phyloP scores from a whole-genome alignment of 257 asterid species.

The Prunella vulgaris region DNA sequence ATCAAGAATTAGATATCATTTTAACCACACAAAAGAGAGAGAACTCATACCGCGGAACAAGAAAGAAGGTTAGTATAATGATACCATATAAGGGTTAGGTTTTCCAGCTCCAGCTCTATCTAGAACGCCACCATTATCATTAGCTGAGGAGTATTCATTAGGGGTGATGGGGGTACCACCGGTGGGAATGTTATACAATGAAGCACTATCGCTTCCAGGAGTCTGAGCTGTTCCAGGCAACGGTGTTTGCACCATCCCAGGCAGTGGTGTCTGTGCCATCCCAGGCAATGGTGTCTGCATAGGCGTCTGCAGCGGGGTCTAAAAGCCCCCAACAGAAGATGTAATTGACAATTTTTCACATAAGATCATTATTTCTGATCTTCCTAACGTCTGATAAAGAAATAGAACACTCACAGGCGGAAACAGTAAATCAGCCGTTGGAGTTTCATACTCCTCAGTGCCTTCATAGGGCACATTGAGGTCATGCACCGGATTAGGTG shows the following conservation, averaged over 20 bases:
- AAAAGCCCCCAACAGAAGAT: constrained; percentile 10
- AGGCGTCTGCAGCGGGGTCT: constrained; percentile 81
- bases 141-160: constrained; percentile 49
- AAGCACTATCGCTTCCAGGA: constrained; percentile 70
- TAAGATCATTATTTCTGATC: background rate
- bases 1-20: constrained; percentile 21
- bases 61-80: constrained; percentile 8
- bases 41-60: constrained; percentile 10
- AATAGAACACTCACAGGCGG: constrained; percentile 65
- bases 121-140: constrained; percentile 47
- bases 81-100: constrained; percentile 80
- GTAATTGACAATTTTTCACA: background rate
- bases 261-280: constrained; percentile 66
- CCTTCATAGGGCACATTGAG: constrained; percentile 95
- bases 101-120: constrained; percentile 60
- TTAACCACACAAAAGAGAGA: constrained; percentile 11
- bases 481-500: constrained; percentile 72
- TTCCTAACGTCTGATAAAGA: background rate
- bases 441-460: constrained; percentile 95
- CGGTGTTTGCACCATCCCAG: constrained; percentile 75
- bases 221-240: constrained; percentile 69
- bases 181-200: constrained; percentile 62
- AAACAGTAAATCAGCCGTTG: constrained; percentile 88
- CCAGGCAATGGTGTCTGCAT: constrained; percentile 68
- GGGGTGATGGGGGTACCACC: constrained; percentile 93